Evolutionary conservation across 306 rosid species (phyloP).

Genomic region (Comarum palustre): DNA sequence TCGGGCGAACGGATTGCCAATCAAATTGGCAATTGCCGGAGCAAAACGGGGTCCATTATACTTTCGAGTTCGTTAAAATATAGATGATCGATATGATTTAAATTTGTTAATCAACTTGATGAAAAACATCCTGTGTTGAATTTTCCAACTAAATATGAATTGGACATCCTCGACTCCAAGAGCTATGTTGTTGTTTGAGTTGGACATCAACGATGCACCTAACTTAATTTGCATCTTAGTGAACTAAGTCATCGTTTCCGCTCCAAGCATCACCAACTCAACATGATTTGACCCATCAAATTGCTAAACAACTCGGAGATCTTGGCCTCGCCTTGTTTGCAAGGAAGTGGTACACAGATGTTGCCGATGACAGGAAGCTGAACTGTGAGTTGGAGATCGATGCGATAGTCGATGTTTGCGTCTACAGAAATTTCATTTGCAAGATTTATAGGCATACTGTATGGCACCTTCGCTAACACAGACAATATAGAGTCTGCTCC

Average conservation of each 20-base stretch:
- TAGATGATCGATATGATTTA: too few relatives aligned
- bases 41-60: too few relatives aligned
- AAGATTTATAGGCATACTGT: neutral
- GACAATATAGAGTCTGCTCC: neutral
- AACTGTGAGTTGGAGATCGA: constrained; percentile 5
- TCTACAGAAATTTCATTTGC: constrained; percentile 11
- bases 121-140: too few relatives aligned
- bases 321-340: constrained; percentile 11
- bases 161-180: neutral
- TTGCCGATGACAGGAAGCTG: constrained; percentile 3
- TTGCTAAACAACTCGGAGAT: constrained; percentile 3
- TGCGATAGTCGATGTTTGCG: neutral
- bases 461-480: constrained; percentile 11
- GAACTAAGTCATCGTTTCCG: neutral
- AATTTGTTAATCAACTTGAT: too few relatives aligned
- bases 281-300: neutral
- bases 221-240: neutral
- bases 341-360: constrained; percentile 11
- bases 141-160: neutral
- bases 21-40: too few relatives aligned
- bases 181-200: neutral
- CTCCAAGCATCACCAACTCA: constrained; percentile 2
- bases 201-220: neutral
- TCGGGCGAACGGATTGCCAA: too few relatives aligned
- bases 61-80: too few relatives aligned